A percentile compares a stretch with the other conserved stretches of the same genome.
Conservation (phyloP, 2,329 filamentous ascomycete species). For the Coniochaeta hoffmannii region DNA sequence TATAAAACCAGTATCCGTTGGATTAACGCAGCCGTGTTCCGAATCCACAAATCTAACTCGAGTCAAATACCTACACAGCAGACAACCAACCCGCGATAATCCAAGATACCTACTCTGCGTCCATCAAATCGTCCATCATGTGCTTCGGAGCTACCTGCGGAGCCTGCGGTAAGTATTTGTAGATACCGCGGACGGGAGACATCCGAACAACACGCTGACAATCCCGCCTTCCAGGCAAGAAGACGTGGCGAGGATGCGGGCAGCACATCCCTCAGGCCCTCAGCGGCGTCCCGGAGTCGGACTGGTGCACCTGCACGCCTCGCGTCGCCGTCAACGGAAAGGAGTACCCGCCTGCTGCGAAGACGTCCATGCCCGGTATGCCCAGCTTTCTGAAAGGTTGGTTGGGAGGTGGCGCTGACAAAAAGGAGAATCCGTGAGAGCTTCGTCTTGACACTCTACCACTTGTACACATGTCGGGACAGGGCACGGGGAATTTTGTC, state of each 20-base stretch:
- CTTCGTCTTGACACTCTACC: background rate
- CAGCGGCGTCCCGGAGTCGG: slow-evolving; percentile 30
- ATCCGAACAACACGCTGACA: background rate
- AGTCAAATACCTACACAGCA: too few species aligned
- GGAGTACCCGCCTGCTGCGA: slow-evolving; percentile 36
- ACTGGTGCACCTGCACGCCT: slow-evolving; percentile 42
- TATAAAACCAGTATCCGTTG: background rate
- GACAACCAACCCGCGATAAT: background rate
- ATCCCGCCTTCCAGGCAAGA: slow-evolving; percentile 28
- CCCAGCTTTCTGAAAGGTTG: slow-evolving; percentile 27
- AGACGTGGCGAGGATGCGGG: slow-evolving; percentile 43
- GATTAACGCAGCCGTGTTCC: background rate
- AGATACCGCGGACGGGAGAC: background rate
- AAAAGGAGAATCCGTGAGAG: slow-evolving; percentile 2
- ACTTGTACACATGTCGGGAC: background rate
- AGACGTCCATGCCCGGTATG: slow-evolving; percentile 27
- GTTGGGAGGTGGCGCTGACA: slow-evolving; percentile 14
- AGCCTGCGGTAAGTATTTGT: slow-evolving; percentile 29
- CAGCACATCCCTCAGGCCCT: slow-evolving; percentile 38
- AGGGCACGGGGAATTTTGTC: too few species aligned
- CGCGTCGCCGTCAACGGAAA: slow-evolving; percentile 34
- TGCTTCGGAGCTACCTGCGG: slow-evolving; percentile 32
- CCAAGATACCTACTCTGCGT: background rate
- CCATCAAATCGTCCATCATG: slow-evolving; percentile 23
- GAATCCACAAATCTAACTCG: background rate